Evolutionary conservation across 2,329 filamentous ascomycete species (phyloP).

Genomic region (Hypoxylon sp.): DNA sequence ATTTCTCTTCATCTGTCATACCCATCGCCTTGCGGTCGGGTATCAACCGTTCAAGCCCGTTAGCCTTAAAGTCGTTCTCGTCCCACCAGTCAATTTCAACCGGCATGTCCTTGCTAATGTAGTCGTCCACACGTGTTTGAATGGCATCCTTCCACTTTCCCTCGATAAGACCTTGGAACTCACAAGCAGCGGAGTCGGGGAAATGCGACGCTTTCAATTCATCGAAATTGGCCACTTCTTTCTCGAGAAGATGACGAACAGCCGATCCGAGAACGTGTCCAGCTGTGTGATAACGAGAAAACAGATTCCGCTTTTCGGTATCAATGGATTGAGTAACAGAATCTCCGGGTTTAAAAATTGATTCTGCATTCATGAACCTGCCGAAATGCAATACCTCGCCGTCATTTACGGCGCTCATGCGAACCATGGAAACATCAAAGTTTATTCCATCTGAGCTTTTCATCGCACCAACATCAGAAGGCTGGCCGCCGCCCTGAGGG

Average conservation of each 20-base stretch:
- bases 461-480: slow-evolving; percentile 76
- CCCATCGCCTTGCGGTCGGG: slow-evolving; percentile 62
- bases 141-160: slow-evolving; percentile 74
- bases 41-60: slow-evolving; percentile 69
- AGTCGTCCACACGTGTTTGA: slow-evolving; percentile 72
- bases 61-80: slow-evolving; percentile 70
- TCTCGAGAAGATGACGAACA: slow-evolving; percentile 70
- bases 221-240: slow-evolving; percentile 67
- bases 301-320: slow-evolving; percentile 70
- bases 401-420: slow-evolving; percentile 65
- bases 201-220: slow-evolving; percentile 82
- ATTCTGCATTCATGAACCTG: slow-evolving; percentile 59
- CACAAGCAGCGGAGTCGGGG: slow-evolving; percentile 75
- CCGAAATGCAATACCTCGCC: slow-evolving; percentile 77
- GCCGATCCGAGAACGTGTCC: slow-evolving; percentile 80
- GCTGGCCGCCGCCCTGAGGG: slow-evolving; percentile 81
- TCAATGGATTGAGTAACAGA: slow-evolving; percentile 72
- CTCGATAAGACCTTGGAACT: slow-evolving; percentile 77
- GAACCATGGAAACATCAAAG: slow-evolving; percentile 71
- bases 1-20: slow-evolving; percentile 65
- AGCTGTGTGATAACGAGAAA: slow-evolving; percentile 80
- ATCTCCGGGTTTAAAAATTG: slow-evolving; percentile 59
- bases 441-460: slow-evolving; percentile 49
- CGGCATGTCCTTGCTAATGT: slow-evolving; percentile 67
- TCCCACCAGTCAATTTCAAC: slow-evolving; percentile 78